phyloP scores from a whole-genome alignment of 2,329 filamentous ascomycete species.

The Hymenoscyphus occultus region DNA sequence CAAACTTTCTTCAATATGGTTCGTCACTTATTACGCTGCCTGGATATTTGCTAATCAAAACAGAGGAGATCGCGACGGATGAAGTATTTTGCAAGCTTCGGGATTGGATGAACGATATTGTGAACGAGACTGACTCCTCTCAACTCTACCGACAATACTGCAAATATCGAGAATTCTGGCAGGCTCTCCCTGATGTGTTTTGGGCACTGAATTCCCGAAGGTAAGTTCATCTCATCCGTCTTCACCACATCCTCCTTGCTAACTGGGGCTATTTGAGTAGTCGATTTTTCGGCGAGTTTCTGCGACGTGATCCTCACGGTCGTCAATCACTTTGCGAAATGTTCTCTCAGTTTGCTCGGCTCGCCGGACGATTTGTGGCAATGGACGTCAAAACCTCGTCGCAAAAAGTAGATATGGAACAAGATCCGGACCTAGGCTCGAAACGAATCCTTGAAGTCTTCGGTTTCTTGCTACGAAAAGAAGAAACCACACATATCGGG shows the following conservation, averaged over 20 bases:
- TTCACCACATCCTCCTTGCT: constrained; percentile 13
- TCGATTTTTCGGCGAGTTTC: constrained; percentile 35
- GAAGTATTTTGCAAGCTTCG: constrained; percentile 45
- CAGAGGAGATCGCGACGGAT: constrained; percentile 45
- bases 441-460: constrained; percentile 48
- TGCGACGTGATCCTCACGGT: constrained; percentile 25
- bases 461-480: constrained; percentile 38
- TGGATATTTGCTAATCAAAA: constrained; percentile 27
- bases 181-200: constrained; percentile 49
- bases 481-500: constrained; percentile 36
- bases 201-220: constrained; percentile 41
- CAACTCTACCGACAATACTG: constrained; percentile 44
- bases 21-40: constrained; percentile 30
- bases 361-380: constrained; percentile 51
- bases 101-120: constrained; percentile 50
- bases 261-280: constrained; percentile 25
- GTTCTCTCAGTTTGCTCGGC: constrained; percentile 40
- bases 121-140: constrained; percentile 40
- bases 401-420: constrained; percentile 25
- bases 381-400: constrained; percentile 46
- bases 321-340: constrained; percentile 31
- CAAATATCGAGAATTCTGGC: constrained; percentile 51
- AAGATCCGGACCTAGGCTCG: constrained; percentile 43
- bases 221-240: constrained; percentile 36
- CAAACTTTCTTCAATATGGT: constrained; percentile 39